phyloP scores from a whole-genome alignment of 2,329 filamentous ascomycete genomes.

The Fusarium graminum region DNA sequence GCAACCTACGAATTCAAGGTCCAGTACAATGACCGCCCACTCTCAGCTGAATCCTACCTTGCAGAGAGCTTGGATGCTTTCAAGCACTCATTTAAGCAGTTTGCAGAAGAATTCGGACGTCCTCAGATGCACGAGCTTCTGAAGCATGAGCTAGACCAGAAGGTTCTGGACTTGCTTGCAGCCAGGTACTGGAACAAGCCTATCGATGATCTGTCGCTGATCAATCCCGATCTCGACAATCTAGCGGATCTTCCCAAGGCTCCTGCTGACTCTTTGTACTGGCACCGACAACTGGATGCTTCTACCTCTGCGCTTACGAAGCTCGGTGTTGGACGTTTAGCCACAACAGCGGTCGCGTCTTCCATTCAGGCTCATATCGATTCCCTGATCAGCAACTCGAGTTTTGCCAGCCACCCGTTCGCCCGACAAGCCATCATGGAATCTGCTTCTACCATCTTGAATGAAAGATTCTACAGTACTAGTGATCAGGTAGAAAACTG shows the following conservation, averaged over 20 bases:
- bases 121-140: constrained; percentile 89
- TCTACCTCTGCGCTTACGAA: constrained; percentile 93
- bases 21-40: constrained; percentile 95
- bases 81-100: constrained; percentile 97
- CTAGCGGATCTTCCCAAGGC: constrained; percentile 86
- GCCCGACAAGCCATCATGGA: constrained; percentile 93
- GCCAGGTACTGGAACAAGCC: constrained; percentile 98
- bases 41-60: constrained; percentile 96
- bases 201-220: constrained; percentile 80
- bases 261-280: constrained; percentile 86
- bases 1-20: constrained; percentile 99
- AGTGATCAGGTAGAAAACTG: constrained; percentile 99
- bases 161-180: constrained; percentile 91
- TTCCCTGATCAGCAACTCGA: constrained; percentile 80
- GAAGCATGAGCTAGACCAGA: constrained; percentile 93
- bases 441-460: constrained; percentile 88
- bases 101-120: constrained; percentile 89
- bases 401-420: constrained; percentile 90
- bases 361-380: constrained; percentile 90
- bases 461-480: constrained; percentile 95
- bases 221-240: constrained; percentile 76
- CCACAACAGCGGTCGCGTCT: constrained; percentile 89
- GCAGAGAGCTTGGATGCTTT: constrained; percentile 95
- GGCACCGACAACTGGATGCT: constrained; percentile 94
- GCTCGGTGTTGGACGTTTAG: constrained; percentile 90